phyloP scores from a whole-genome alignment of 352 stramenopile species.

The Phytophthora palmivora region DNA sequence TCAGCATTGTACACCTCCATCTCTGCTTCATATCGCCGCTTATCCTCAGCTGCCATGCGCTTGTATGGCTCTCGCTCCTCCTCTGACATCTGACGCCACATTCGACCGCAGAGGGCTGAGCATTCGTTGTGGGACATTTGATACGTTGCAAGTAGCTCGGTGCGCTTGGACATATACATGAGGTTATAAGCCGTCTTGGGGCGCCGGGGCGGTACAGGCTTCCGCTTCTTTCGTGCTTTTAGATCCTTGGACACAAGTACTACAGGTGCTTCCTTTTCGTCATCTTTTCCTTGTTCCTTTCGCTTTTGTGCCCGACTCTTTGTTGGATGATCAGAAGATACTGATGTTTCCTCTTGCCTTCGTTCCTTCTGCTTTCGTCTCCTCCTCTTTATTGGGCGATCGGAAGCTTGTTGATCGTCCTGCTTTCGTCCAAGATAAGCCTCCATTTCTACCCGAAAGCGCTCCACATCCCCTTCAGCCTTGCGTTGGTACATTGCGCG shows the following conservation, averaged over 20 bases:
- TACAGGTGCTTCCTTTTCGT: background rate
- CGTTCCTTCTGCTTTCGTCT: constrained; percentile 19
- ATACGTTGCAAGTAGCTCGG: constrained; percentile 56
- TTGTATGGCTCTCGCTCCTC: constrained; percentile 58
- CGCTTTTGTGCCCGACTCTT: constrained; percentile 22
- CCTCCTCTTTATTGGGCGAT: constrained; percentile 6
- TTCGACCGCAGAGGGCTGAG: constrained; percentile 56
- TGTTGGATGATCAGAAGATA: background rate
- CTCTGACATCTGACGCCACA: constrained; percentile 71
- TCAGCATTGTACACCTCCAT: constrained; percentile 36
- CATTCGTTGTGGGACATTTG: constrained; percentile 78
- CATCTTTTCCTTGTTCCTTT: background rate
- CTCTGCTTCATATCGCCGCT: constrained; percentile 54
- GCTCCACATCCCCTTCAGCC: constrained; percentile 50
- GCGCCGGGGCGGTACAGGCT: constrained; percentile 32
- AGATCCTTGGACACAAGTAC: background rate
- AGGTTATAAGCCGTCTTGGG: constrained; percentile 68
- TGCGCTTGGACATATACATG: constrained; percentile 68
- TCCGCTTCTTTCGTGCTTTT: constrained; percentile 35
- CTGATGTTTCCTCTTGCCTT: background rate
- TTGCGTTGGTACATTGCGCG: constrained; percentile 42
- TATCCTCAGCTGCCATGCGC: constrained; percentile 60
- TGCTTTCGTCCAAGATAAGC: constrained; percentile 23
- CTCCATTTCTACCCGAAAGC: constrained; percentile 66
- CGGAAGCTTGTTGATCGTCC: background rate